Evolutionary conservation across 306 rosid species (phyloP).

Genomic region (Dalbergia cultrata): DNA sequence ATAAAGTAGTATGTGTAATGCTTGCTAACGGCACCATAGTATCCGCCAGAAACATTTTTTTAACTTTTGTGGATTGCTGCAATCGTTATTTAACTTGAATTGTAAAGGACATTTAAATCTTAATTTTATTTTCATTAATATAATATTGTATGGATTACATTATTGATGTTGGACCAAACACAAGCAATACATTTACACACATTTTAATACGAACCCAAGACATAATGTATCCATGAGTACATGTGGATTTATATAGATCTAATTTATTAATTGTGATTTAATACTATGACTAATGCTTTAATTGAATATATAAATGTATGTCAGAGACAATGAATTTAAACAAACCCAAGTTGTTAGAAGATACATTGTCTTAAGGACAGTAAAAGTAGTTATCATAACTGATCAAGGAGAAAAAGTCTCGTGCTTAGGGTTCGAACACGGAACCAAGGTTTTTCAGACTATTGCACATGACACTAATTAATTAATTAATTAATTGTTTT

Average conservation of each 20-base stretch:
- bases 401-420: slow-evolving; percentile 19
- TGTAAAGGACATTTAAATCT: slow-evolving; percentile 1
- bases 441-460: neutral
- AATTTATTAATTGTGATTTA: slow-evolving; percentile 9
- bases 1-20: slow-evolving; percentile 21
- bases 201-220: slow-evolving; percentile 4
- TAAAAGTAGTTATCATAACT: slow-evolving; percentile 15
- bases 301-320: slow-evolving; percentile 21
- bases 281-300: neutral
- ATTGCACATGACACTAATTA: neutral
- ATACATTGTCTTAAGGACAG: slow-evolving; percentile 26
- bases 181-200: slow-evolving; percentile 19
- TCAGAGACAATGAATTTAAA: slow-evolving; percentile 22
- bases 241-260: slow-evolving; percentile 16
- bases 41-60: neutral
- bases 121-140: neutral
- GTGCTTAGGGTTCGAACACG: slow-evolving; percentile 2
- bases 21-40: slow-evolving; percentile 13
- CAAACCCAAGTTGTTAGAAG: slow-evolving; percentile 5
- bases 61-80: neutral
- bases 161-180: slow-evolving; percentile 39
- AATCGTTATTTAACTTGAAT: neutral
- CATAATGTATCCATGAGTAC: slow-evolving; percentile 10
- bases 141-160: slow-evolving; percentile 1
- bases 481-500: neutral